Conservation (phyloP, 345 rosid species). For the Aquilaria malaccensis region DNA sequence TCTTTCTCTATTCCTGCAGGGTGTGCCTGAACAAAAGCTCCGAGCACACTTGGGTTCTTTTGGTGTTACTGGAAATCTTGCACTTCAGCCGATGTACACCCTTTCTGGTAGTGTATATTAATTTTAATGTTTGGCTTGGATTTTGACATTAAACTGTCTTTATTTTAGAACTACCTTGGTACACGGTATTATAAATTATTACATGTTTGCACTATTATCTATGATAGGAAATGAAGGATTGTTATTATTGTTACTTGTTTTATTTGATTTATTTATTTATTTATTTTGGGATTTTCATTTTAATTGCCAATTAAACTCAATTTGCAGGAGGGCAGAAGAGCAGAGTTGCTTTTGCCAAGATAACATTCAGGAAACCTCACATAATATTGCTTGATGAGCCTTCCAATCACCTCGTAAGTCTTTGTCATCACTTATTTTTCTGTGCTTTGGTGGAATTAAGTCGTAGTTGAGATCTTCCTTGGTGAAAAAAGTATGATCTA, state of each 20-base stretch:
- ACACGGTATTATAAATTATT: no score
- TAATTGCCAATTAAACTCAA: neutral
- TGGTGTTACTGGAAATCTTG: constrained; percentile 97
- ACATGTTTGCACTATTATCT: neutral
- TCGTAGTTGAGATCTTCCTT: neutral
- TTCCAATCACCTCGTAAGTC: constrained; percentile 97
- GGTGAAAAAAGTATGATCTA: no score
- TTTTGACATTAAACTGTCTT: neutral
- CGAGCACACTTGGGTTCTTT: constrained; percentile 92
- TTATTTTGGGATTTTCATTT: neutral
- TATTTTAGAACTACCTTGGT: neutral
- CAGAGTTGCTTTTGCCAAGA: constrained; percentile 98
- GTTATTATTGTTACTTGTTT: neutral
- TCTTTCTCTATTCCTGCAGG: constrained; percentile 40
- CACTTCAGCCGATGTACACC: constrained; percentile 99
- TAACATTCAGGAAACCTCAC: constrained; percentile 98
- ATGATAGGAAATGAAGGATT: neutral
- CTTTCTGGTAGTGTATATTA: constrained; percentile 57
- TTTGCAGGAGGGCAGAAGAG: constrained; percentile 95
- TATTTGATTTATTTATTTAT: neutral
- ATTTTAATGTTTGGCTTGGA: neutral
- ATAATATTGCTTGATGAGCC: constrained; percentile 97
- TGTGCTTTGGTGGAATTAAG: neutral
- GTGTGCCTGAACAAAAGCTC: constrained; percentile 95
- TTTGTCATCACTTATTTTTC: constrained; percentile 1